Base-by-base conservation (phyloP, 345 rosid species). In the Leavenworthia alabamica region DNA sequence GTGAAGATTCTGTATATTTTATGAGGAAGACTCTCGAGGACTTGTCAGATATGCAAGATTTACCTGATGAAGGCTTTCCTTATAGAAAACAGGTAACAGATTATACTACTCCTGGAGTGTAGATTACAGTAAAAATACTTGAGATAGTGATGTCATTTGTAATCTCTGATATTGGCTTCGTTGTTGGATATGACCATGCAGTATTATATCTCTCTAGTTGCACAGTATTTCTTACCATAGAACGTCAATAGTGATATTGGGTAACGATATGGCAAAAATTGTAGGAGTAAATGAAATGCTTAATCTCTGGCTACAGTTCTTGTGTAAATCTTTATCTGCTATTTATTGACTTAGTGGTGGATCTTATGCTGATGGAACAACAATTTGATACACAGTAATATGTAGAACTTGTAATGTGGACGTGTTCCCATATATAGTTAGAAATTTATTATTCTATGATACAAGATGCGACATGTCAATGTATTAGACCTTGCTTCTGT, bases 1-100 rank as follows among this genome's bases (percentile, higher is more conserved):
- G 88, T 19, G 72, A 64, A 40, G 53, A 74, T 67, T 87, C 97
- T 71, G 65, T 90, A 29, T 87, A 87, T 77, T 82, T 93, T 70
- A 76, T 87, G 86, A 84, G 75, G 67, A 91, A 85, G 40, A 82
- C 81, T 51, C 83, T 93, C 16, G 74, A 78, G 81, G 87, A 82
- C 78, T 75, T 93, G 68, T 82, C 87, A 37, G 88, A 83, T 47
- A 87, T 93, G 85, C 90, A 93, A 67, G 80, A 68, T 52, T 72
- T 89, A 69, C 76, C 97, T 5, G 99, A 93, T 66, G 94, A 89
- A 66, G 94, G 80, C 46, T 85, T 93, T 73, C 86, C 92, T 56
- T 77, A 60, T 70, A 80, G 90, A 72, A 93, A 82, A 66, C 97
- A 93, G 97, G 99, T 83, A 74, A 56, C 47, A 28, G 4, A 26